Evolutionary conservation across 2,329 filamentous ascomycete genomes (phyloP).

Genomic region (Xylariaceae sp.): DNA sequence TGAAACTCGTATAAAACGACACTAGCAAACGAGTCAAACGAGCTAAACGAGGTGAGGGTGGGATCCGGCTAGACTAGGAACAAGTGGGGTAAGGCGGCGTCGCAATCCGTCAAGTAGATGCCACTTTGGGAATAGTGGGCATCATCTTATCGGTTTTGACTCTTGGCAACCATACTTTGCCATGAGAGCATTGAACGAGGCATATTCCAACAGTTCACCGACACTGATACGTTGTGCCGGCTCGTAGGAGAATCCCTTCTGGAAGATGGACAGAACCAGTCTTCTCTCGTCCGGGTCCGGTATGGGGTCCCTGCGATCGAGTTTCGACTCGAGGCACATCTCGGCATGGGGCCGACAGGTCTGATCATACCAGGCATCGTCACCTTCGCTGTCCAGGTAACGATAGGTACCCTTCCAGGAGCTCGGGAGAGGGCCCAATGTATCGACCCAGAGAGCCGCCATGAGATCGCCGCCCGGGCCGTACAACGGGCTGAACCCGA

Average conservation of each 20-base stretch:
- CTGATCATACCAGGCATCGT: neutral
- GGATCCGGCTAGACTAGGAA: no score
- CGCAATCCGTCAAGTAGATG: no score
- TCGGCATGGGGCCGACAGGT: neutral
- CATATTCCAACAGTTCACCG: neutral
- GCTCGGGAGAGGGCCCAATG: neutral
- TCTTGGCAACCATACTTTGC: neutral
- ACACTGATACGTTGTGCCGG: neutral
- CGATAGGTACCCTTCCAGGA: neutral
- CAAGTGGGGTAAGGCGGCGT: no score
- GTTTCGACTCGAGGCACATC: neutral
- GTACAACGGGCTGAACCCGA: neutral
- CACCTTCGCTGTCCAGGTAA: neutral
- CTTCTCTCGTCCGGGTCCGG: neutral
- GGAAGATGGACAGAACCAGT: neutral
- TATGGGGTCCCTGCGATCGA: neutral
- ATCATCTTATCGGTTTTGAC: no score
- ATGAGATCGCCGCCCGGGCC: neutral
- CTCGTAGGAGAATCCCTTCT: neutral
- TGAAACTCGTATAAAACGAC: no score
- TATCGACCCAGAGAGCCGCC: neutral
- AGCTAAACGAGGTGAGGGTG: neutral
- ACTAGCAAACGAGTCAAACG: neutral
- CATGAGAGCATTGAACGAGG: neutral
- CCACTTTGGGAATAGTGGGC: no score